Base-by-base conservation (phyloP, 1,139 yeast species). In the Hemisphaericaspora lyxosophila region DNA sequence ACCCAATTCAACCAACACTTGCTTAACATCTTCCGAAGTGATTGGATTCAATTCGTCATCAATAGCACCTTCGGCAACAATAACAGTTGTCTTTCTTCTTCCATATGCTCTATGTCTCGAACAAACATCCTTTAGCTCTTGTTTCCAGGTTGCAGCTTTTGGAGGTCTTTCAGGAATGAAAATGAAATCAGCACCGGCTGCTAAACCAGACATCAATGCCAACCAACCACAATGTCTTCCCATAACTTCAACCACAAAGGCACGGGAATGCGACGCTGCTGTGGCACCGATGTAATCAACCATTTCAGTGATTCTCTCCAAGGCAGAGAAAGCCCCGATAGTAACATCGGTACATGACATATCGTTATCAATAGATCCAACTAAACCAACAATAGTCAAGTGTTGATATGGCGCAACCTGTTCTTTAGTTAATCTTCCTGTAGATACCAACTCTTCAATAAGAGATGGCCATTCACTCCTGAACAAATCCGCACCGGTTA, bases 211-310 rank as follows among this genome's bases (percentile, higher is more conserved):
- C 94, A 89, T 85, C 49, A 92, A 74, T 2, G 95, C 97, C 52
- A 92, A 76, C 98, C 98, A 92, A 45, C 98, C 98, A 72, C 98
- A 92, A 65, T 92, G 96, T 61, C 98, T 82, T 42, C 98, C 98
- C 98, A 92, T 92, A 35, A 92, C 98, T 65, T 92, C 98, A 43
- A 92, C 88, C 33, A 92, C 96, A 62, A 92, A 92, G 5, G 98
- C 98, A 60, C 98, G 80, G 15, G 97, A 88, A 60, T 92, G 98
- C 5, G 97, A 90, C 51, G 86, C 79, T 15, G 98, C 98, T 25
- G 98, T 92, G 34, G 97, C 95, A 62, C 90, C 97, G 52, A 92
- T 92, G 64, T 85, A 89, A 62, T 92, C 97, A 48, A 90, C 87
- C 64, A 90, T 85, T 61, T 87, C 88, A 59, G 96, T 85, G 55